Conservation (phyloP, 2,329 filamentous ascomycete genomes). For the Penicillium sp. region DNA sequence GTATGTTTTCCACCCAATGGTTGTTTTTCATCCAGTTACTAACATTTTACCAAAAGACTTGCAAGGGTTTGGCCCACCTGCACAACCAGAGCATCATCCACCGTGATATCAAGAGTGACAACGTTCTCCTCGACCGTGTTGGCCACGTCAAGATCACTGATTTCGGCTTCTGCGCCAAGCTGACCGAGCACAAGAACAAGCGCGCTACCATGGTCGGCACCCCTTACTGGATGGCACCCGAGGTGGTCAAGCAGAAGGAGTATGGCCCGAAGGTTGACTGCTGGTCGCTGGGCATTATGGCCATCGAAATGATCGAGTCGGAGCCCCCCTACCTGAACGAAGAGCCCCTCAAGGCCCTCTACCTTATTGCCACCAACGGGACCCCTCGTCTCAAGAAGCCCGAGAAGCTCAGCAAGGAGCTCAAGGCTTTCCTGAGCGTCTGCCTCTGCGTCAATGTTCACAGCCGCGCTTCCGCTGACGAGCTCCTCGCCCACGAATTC, state of each 20-base stretch:
- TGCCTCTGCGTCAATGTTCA: constrained; percentile 97
- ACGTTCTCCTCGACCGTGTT: constrained; percentile 87
- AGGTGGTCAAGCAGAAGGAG: constrained; percentile 99
- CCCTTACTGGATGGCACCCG: constrained; percentile 99
- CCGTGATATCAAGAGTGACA: constrained; percentile 99
- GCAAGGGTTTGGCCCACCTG: constrained; percentile 88
- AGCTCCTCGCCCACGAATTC: constrained; percentile 90
- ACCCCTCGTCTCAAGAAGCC: constrained; percentile 97
- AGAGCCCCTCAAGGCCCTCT: constrained; percentile 93
- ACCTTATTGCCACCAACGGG: constrained; percentile 96
- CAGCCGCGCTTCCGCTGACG: constrained; percentile 84
- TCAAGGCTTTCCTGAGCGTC: constrained; percentile 94
- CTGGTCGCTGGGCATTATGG: constrained; percentile 99
- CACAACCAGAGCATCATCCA: constrained; percentile 97
- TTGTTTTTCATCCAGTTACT: constrained; percentile 6
- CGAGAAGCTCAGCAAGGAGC: constrained; percentile 94
- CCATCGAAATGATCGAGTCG: constrained; percentile 99
- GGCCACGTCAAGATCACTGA: constrained; percentile 98
- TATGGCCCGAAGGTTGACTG: constrained; percentile 98
- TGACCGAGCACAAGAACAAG: constrained; percentile 94
- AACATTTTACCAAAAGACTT: constrained; percentile 63
- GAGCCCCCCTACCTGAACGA: constrained; percentile 98
- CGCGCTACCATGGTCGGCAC: constrained; percentile 99
- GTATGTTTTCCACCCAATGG: constrained; percentile 51
- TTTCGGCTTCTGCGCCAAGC: constrained; percentile 98